Base-by-base conservation (phyloP, 768 basidiomycete genomes). In the button mushroom (Agaricus bisporus) region DNA sequence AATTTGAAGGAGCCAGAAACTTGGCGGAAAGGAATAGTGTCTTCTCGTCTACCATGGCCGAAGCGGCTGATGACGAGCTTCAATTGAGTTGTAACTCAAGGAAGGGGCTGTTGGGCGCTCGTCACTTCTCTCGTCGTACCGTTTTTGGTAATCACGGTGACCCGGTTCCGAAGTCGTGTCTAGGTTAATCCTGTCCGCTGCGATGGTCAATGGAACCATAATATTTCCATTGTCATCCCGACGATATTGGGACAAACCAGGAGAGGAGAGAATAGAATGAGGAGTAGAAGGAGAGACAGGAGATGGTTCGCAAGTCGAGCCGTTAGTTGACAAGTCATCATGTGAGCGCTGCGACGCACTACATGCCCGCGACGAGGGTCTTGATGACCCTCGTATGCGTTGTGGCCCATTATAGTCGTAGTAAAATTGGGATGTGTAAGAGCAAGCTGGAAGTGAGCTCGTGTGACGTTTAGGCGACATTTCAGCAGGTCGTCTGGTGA, bases 251-350 rank as follows among this genome's bases (percentile, higher is more conserved):
- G 53, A 42, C 32, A 48, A 6, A 10, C 46, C 49, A 5, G 48
- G 49, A 12, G 57, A 58, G 20, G 72, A 70, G 28, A 62, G 58
- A 18, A 67, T 65, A 15, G 79, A 81, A 48, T 71, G 77, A 37
- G 82, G 80, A 9, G 81, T 82, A 2, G 71, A 69, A 9, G 82
- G 81, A 10, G 79, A 79, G 15, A 78, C 68, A 5, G 82, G 80
- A 10, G 81, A 83, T 3, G 75, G 67, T 47, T 73, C 75, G 22
- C 77, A 75, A 1, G 71, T 74, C 1, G 81, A 80, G 58, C 70
- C 68, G 47, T 74, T 75, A 55, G 73, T 71, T 4, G 72, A 69
- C 56, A 66, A 60, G 61, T 75, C 72, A 42, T 54, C 53, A 9
- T 54, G 41, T 22, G 73, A 72, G 25, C 58, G 54, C 29, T 61